A percentile compares a stretch with the other conserved stretches of the same genome.
Evolutionary conservation across 2,329 filamentous ascomycete genomes (phyloP).

Genomic region (Acarospora socialis): DNA sequence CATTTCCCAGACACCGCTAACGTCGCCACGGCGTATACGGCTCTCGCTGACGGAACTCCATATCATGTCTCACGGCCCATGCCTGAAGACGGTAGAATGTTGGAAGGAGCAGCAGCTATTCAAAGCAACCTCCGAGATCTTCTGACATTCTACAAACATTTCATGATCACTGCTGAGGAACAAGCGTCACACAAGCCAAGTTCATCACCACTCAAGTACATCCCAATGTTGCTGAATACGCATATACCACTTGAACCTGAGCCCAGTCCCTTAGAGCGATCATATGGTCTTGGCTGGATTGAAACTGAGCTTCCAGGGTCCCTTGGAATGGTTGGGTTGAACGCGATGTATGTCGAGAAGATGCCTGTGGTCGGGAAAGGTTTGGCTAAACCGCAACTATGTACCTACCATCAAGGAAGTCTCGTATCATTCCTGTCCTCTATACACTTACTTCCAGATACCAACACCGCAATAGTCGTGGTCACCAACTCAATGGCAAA

Average conservation of each 20-base stretch:
- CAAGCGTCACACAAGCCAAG: background rate
- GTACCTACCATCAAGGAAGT: constrained; percentile 2
- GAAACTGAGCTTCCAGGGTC: constrained; percentile 2
- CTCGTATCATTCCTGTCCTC: background rate
- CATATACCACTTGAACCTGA: background rate
- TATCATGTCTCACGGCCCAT: background rate
- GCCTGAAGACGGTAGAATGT: background rate
- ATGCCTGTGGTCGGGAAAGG: constrained; percentile 6
- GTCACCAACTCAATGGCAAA: constrained; percentile 4
- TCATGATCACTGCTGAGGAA: constrained; percentile 1
- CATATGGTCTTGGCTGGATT: constrained; percentile 3
- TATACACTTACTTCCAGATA: background rate
- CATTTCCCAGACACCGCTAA: background rate
- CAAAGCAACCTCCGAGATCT: constrained; percentile 4
- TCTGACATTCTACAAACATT: background rate
- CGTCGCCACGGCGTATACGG: constrained; percentile 5
- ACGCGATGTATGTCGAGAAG: background rate
- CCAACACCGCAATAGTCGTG: constrained; percentile 1
- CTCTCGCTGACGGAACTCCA: constrained; percentile 3
- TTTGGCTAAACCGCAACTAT: background rate
- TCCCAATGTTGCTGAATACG: background rate
- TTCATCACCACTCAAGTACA: background rate
- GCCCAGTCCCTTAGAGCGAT: background rate
- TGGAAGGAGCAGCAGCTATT: constrained; percentile 1
- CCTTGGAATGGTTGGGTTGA: constrained; percentile 1